These are phyloP conservation scores for Aspergillus sojae DNA, from an alignment of 2,329 filamentous ascomycete species.

Conservation along the genomic window DNA sequence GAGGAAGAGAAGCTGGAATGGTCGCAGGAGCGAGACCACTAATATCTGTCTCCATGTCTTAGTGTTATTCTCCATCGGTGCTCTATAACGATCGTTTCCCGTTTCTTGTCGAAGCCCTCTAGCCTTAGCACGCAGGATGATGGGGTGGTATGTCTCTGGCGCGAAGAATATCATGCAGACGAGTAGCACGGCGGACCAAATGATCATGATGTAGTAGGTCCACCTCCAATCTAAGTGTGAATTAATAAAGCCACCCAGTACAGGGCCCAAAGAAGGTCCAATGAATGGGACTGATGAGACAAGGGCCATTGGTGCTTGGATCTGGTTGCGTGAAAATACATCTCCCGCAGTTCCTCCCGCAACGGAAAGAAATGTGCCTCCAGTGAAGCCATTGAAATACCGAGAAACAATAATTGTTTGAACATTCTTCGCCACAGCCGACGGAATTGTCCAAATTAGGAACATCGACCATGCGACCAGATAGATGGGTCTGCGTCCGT, in stretches of 20 bases:
- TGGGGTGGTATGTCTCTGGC: slow-evolving; percentile 77
- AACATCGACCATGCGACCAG: slow-evolving; percentile 72
- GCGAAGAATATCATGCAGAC: slow-evolving; percentile 68
- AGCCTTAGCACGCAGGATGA: slow-evolving; percentile 57
- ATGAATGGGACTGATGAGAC: not conserved
- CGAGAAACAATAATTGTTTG: not conserved
- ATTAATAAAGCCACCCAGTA: slow-evolving; percentile 15
- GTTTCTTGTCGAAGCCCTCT: slow-evolving; percentile 68
- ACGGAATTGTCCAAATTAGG: slow-evolving; percentile 56
- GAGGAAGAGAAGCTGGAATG: slow-evolving; percentile 75
- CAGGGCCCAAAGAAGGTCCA: not conserved
- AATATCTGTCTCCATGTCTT: slow-evolving; percentile 62
- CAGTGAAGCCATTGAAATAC: not conserved
- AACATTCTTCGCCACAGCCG: not conserved
- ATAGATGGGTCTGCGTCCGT: slow-evolving; percentile 78
- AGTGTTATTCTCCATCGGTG: slow-evolving; percentile 68
- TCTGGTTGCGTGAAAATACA: not conserved
- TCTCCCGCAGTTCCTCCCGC: not conserved
- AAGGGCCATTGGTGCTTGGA: not conserved
- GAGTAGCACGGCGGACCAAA: slow-evolving; percentile 69
- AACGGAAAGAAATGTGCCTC: not conserved
- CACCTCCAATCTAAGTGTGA: slow-evolving; percentile 56
- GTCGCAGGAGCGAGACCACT: slow-evolving; percentile 56
- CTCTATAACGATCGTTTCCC: slow-evolving; percentile 70
- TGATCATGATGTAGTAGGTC: slow-evolving; percentile 79